These are phyloP conservation scores for Trypanosoma conorhini DNA, from an alignment of 208 protist genomes.

Conservation along the genomic window DNA sequence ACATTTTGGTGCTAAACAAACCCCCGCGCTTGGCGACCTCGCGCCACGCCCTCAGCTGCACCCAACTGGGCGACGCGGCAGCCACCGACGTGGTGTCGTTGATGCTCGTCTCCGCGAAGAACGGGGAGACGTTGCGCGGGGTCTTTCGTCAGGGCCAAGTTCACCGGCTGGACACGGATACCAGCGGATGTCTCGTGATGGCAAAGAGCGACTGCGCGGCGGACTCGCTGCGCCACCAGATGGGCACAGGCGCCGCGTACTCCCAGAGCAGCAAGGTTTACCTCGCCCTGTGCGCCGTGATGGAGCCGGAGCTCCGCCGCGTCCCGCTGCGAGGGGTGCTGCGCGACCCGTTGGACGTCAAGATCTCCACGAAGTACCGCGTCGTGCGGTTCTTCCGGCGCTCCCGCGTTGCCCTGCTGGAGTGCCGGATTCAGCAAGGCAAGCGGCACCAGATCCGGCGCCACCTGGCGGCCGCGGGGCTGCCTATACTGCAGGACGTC, in stretches of 20 bases:
- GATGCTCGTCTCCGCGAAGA: slow-evolving; percentile 22
- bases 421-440: slow-evolving; percentile 81
- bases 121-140: not conserved
- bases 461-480: slow-evolving; percentile 64
- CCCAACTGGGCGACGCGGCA: slow-evolving; percentile 29
- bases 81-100: slow-evolving; percentile 55
- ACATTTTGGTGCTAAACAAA: slow-evolving; percentile 76
- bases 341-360: slow-evolving; percentile 47
- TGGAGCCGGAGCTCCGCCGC: slow-evolving; percentile 55
- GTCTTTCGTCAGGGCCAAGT: slow-evolving; percentile 79
- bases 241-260: slow-evolving; percentile 73
- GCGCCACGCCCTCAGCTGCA: slow-evolving; percentile 70
- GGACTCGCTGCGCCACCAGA: slow-evolving; percentile 73
- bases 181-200: slow-evolving; percentile 72
- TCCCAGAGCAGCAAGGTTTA: slow-evolving; percentile 67
- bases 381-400: slow-evolving; percentile 51
- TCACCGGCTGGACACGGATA: slow-evolving; percentile 79
- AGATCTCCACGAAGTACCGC: slow-evolving; percentile 62
- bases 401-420: slow-evolving; percentile 58
- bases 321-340: slow-evolving; percentile 53
- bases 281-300: slow-evolving; percentile 66
- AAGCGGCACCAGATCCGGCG: slow-evolving; percentile 89
- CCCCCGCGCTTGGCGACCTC: slow-evolving; percentile 71
- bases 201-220: slow-evolving; percentile 60
- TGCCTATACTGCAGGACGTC: slow-evolving; percentile 79